Conservation (phyloP, 306 rosid species). For the Vachellia pachyceras region DNA sequence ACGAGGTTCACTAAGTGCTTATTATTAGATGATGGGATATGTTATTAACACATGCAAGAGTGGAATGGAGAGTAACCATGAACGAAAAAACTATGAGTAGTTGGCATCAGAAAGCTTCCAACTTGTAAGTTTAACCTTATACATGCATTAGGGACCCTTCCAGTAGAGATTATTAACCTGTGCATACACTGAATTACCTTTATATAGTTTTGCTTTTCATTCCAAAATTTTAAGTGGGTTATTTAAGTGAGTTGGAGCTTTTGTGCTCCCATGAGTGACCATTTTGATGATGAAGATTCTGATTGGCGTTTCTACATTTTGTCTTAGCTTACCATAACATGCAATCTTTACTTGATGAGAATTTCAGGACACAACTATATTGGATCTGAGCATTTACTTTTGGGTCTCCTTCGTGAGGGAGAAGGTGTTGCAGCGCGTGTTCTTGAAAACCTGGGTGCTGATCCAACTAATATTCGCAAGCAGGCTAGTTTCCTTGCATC, state of each 20-base stretch:
- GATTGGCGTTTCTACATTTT: not conserved
- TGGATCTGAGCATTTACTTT: slow-evolving; percentile 97
- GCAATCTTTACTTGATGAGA: slow-evolving; percentile 25
- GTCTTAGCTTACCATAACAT: slow-evolving; percentile 15
- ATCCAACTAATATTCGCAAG: slow-evolving; percentile 89
- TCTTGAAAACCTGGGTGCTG: slow-evolving; percentile 92
- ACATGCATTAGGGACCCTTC: too few species aligned
- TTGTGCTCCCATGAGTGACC: too few species aligned
- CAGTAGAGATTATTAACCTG: too few species aligned
- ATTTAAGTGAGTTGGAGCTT: too few species aligned
- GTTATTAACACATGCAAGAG: not conserved
- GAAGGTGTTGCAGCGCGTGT: slow-evolving; percentile 98
- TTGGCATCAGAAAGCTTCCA: too few species aligned
- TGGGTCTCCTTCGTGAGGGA: slow-evolving; percentile 94
- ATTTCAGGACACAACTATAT: slow-evolving; percentile 85
- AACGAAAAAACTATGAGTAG: not conserved
- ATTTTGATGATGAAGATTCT: too few species aligned
- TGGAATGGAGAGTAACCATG: slow-evolving; percentile 6
- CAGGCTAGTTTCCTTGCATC: slow-evolving; percentile 59
- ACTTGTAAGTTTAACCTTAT: too few species aligned
- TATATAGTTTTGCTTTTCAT: not conserved
- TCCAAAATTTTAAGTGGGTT: too few species aligned
- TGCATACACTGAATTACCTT: too few species aligned
- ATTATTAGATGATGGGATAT: slow-evolving; percentile 12
- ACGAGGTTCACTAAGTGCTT: not conserved